phyloP scores from a whole-genome alignment of 768 basidiomycete species.

The Daedalea quercina region DNA sequence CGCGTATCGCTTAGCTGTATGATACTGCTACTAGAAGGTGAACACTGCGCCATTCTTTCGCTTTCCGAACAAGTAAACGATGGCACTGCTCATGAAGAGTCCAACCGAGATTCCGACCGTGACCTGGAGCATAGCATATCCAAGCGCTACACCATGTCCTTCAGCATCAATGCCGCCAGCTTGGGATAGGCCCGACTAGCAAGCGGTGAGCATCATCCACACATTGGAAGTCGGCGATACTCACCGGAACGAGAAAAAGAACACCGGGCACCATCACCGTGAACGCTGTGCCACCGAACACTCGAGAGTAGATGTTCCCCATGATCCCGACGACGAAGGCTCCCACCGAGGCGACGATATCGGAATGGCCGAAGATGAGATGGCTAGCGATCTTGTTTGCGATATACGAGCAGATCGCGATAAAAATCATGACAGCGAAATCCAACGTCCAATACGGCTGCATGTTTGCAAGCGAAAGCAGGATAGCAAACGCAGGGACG shows the following conservation, averaged over 20 bases:
- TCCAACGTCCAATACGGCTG: constrained; percentile 68
- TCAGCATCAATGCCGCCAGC: constrained; percentile 81
- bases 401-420: constrained; percentile 71
- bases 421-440: constrained; percentile 74
- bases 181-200: constrained; percentile 74
- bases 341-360: constrained; percentile 76
- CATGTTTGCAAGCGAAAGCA: constrained; percentile 67
- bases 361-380: constrained; percentile 75
- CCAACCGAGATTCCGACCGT: constrained; percentile 87
- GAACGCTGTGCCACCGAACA: constrained; percentile 80
- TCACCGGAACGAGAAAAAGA: constrained; percentile 75
- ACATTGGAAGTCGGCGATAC: constrained; percentile 20
- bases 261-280: constrained; percentile 90
- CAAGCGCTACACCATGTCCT: constrained; percentile 75
- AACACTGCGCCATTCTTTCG: constrained; percentile 81
- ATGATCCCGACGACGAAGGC: constrained; percentile 73
- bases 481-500: constrained; percentile 63
- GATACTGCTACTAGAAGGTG: constrained; percentile 48
- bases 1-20: no score
- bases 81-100: constrained; percentile 76
- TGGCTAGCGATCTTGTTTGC: constrained; percentile 77
- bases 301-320: constrained; percentile 73
- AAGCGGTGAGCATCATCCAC: constrained; percentile 3
- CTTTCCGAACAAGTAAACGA: constrained; percentile 79
- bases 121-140: constrained; percentile 83